These are phyloP conservation scores for Phytopythium boreale DNA, from an alignment of 352 stramenopile species.

Conservation along the genomic window DNA sequence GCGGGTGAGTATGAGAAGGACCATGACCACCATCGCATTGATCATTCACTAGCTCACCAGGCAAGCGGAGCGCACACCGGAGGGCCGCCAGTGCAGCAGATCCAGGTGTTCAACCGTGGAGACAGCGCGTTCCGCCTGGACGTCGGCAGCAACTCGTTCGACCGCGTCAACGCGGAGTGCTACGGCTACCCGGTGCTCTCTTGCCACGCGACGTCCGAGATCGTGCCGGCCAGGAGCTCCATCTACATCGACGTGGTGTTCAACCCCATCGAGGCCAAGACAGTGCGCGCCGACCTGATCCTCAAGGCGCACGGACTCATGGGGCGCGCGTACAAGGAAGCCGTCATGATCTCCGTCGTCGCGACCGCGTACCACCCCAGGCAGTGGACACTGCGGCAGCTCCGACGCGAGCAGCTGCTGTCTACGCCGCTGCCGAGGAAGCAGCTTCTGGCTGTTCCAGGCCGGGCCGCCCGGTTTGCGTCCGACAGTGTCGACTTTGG, in stretches of 20 bases:
- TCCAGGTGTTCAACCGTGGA: slow-evolving; percentile 76
- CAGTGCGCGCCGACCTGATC: slow-evolving; percentile 46
- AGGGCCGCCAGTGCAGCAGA: slow-evolving; percentile 57
- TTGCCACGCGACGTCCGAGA: slow-evolving; percentile 47
- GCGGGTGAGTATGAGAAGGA: slow-evolving; percentile 2
- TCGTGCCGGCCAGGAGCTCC: slow-evolving; percentile 57
- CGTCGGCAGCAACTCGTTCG: slow-evolving; percentile 49
- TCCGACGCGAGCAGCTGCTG: slow-evolving; percentile 25
- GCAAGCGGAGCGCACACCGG: not conserved
- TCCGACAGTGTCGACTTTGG: slow-evolving; percentile 56
- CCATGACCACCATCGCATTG: slow-evolving; percentile 8
- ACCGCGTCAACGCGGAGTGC: slow-evolving; percentile 47
- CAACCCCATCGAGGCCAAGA: slow-evolving; percentile 60
- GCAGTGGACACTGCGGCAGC: slow-evolving; percentile 28
- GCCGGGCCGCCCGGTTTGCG: slow-evolving; percentile 43
- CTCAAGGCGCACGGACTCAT: slow-evolving; percentile 72
- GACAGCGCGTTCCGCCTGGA: slow-evolving; percentile 70
- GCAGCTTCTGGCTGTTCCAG: slow-evolving; percentile 32
- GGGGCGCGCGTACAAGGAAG: slow-evolving; percentile 63
- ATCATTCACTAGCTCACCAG: not conserved
- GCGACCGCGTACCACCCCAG: slow-evolving; percentile 56
- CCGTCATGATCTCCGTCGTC: slow-evolving; percentile 55
- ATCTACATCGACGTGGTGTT: slow-evolving; percentile 76
- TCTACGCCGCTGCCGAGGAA: slow-evolving; percentile 17
- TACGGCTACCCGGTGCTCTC: slow-evolving; percentile 55